These are phyloP conservation scores for Odonthalia washingtoniensis DNA, from an alignment of 31 red algal genomes.

Conservation along the genomic window DNA sequence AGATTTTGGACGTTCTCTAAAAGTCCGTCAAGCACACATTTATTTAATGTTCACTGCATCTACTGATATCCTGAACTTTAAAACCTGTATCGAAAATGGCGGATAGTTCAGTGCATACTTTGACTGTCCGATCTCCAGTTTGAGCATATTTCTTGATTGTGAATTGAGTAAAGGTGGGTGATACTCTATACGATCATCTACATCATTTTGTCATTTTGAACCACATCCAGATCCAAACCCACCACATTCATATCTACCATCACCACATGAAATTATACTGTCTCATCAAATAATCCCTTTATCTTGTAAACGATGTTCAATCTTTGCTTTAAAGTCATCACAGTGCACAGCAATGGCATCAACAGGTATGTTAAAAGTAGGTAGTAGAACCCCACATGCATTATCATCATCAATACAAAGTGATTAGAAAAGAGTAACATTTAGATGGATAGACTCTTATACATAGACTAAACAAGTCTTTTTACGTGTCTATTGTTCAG, in stretches of 20 bases:
- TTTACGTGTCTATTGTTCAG: slow-evolving; percentile 12
- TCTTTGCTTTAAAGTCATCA: slow-evolving; percentile 25
- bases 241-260: slow-evolving; percentile 26
- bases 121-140: too few species aligned
- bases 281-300: slow-evolving; percentile 6
- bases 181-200: not conserved
- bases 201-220: slow-evolving; percentile 37
- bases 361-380: not conserved
- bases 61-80: too few species aligned
- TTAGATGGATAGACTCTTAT: slow-evolving; percentile 11
- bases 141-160: too few species aligned
- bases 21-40: too few species aligned
- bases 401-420: not conserved
- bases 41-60: too few species aligned
- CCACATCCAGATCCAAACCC: not conserved
- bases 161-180: too few species aligned
- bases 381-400: not conserved
- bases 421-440: not conserved
- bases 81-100: too few species aligned
- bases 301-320: slow-evolving; percentile 27
- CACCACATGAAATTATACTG: slow-evolving; percentile 11
- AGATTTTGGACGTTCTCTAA: too few species aligned
- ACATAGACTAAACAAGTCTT: slow-evolving; percentile 30
- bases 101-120: too few species aligned
- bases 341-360: not conserved